Conservation (phyloP, 2,329 filamentous ascomycete species). For the Elsinoe australis region DNA sequence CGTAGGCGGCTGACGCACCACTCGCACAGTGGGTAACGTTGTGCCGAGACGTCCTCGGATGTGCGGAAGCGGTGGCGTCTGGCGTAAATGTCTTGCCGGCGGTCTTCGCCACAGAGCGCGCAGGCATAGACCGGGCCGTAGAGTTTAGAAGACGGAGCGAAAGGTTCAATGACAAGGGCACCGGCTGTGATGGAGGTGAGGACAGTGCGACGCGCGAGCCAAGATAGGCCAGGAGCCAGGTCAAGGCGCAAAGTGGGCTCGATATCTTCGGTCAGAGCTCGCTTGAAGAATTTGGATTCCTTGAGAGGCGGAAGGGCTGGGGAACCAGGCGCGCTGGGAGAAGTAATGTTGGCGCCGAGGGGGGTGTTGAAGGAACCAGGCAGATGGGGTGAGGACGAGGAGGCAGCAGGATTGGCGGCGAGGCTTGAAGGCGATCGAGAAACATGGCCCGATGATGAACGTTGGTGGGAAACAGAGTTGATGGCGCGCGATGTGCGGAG, state of each 20-base stretch:
- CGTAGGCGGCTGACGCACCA: slow-evolving; percentile 80
- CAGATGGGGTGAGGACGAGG: slow-evolving; percentile 34
- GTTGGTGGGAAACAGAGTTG: slow-evolving; percentile 55
- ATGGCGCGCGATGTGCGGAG: slow-evolving; percentile 56
- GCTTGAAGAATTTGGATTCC: slow-evolving; percentile 91
- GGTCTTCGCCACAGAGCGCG: slow-evolving; percentile 77
- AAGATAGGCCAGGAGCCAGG: slow-evolving; percentile 80
- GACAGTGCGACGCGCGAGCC: slow-evolving; percentile 82
- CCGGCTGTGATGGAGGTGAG: slow-evolving; percentile 77
- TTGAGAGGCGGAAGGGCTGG: slow-evolving; percentile 57
- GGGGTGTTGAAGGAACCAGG: slow-evolving; percentile 37
- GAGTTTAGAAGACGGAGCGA: slow-evolving; percentile 47
- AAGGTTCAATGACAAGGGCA: slow-evolving; percentile 80
- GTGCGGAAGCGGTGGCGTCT: slow-evolving; percentile 84
- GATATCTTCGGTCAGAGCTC: slow-evolving; percentile 79
- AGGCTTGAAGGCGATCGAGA: slow-evolving; percentile 29
- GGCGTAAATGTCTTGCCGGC: slow-evolving; percentile 62
- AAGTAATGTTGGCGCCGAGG: slow-evolving; percentile 27
- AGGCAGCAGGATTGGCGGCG: slow-evolving; percentile 22
- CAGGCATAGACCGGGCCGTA: slow-evolving; percentile 60
- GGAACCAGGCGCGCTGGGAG: slow-evolving; percentile 28
- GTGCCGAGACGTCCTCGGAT: slow-evolving; percentile 76
- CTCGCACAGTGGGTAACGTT: slow-evolving; percentile 80
- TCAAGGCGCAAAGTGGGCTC: slow-evolving; percentile 90
- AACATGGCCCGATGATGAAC: slow-evolving; percentile 51